Base-by-base conservation (phyloP, 306 rosid genomes). In the Trifolium subterraneum region DNA sequence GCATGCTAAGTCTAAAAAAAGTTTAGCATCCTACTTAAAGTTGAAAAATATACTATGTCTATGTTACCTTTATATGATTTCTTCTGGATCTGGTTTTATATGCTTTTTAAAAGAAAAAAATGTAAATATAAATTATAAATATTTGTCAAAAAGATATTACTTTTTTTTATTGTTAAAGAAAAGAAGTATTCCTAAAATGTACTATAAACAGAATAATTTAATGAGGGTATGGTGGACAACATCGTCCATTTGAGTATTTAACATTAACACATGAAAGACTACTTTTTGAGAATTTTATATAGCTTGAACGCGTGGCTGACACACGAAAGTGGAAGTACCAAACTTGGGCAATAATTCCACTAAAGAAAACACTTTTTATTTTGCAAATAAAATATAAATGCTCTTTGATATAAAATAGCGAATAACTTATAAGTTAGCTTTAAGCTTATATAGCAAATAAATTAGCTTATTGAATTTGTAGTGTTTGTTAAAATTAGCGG, bases 251-350 rank as follows among this genome's bases (percentile, higher is more conserved):
- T 12, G 7, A 7, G 15, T 31, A 65, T n/a, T 59, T 59, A 13
- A 78, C 85, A 78, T 84, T 59, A 13, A 78, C 85, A 78, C 84
- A 63, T 52, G 62, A 80, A 83, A 81, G 81, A 80, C 62, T 48
- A 18, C 39, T 20, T 61, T 4, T 7, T 10, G 14, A 12, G 39
- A 10, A 16, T 73, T 27, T 14, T 11, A 13, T 31, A 48, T 47
- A 27, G 20, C 23, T n/a, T 13, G 8, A 27, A 7, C 67, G 20
- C 68, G 35, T 64, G 82, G 54, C 52, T 65, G 58, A 58, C 82
- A 55, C 78, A 65, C 58, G 50, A 72, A 72, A 65, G 82, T 72
- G 74, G 44, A 47, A 38, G 10, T 31, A 16, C 44, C 60, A 48
- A 68, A 58, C 4, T 25, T 58, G 18, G 4, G 36, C 64, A 58